Conservation (phyloP, 768 basidiomycete genomes). For the Rhodosporidiobolus odoratus region DNA sequence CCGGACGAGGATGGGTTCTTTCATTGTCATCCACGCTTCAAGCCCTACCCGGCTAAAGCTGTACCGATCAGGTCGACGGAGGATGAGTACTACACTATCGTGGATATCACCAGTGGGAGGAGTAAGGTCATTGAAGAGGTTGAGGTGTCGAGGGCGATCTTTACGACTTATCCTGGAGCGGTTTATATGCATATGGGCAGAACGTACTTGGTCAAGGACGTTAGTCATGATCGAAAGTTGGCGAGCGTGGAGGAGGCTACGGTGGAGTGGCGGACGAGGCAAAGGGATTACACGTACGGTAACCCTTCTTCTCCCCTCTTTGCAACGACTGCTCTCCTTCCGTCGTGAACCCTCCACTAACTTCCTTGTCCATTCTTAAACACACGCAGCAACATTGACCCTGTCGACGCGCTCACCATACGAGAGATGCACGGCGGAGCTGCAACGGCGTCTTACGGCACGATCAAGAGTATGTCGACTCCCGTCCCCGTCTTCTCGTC, state of each 20-base stretch:
- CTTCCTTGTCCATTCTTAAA: neutral
- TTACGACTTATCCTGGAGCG: conserved; percentile 80
- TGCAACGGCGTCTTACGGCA: conserved; percentile 64
- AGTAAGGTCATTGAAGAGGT: conserved; percentile 67
- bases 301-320: neutral
- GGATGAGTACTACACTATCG: conserved; percentile 71
- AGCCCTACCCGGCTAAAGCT: conserved; percentile 68
- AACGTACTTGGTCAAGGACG: conserved; percentile 68
- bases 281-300: conserved; percentile 69
- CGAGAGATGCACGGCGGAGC: conserved; percentile 59
- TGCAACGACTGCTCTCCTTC: neutral
- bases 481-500: neutral
- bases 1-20: conserved; percentile 83
- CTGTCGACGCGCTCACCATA: conserved; percentile 69
- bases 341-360: neutral
- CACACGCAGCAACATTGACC: conserved; percentile 62
- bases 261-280: conserved; percentile 76
- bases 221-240: conserved; percentile 70
- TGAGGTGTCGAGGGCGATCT: conserved; percentile 73
- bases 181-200: conserved; percentile 85
- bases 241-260: conserved; percentile 68
- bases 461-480: conserved; percentile 42
- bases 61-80: conserved; percentile 69
- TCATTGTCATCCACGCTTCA: conserved; percentile 69
- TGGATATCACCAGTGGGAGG: conserved; percentile 56